Base-by-base conservation (phyloP, 352 stramenopile genomes). In the Pythium graminicola region DNA sequence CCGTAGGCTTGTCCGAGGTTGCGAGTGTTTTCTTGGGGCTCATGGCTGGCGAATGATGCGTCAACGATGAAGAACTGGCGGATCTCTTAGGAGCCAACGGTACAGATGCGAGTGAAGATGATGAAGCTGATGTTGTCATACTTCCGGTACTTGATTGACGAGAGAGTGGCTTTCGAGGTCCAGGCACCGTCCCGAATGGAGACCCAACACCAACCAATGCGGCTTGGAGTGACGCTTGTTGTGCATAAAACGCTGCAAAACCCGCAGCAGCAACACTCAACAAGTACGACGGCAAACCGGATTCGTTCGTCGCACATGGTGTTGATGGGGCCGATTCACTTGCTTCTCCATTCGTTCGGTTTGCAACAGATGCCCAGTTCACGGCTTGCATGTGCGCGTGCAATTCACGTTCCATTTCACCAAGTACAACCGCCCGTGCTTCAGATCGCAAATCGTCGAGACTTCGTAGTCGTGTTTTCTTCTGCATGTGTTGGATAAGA, bases 401-500 rank as follows among this genome's bases (percentile, higher is more conserved):
- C 20, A 89, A 59, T 55, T 89, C 76, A 1, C 71, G 70, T 64
- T 89, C 79, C 65, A 89, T 83, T 60, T 89, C 79, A 5, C 67
- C 62, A 2, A 87, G 64, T 23, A 87, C 76, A 22, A 80, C 55
- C 0, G 67, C 73, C n/a, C 79, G 68, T 26, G 79, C 73, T 50
- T 89, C 79, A 6, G 66, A 72, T 2, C 79, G 73, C 9, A 89
- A 50, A 35, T 87, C 70, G 35, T 89, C 79, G 19, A 89, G 54
- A 28, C 72, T 86, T 17, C 79, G 74, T 50, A 89, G 57, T 23
- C 79, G 68, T 24, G 79, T 89, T 65, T 89, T 89, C 67, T 86
- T 89, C 47, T 89, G 79, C 79, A 89, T 89, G 59, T 89, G 79
- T 57, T 85, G 76, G 38, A 89, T 62, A 38, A 89, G 64, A 29